A percentile compares a stretch with the other conserved stretches of the same genome.
These are phyloP conservation scores for Neonectria faginata DNA, from an alignment of 2,329 filamentous ascomycete species.

Conservation along the genomic window DNA sequence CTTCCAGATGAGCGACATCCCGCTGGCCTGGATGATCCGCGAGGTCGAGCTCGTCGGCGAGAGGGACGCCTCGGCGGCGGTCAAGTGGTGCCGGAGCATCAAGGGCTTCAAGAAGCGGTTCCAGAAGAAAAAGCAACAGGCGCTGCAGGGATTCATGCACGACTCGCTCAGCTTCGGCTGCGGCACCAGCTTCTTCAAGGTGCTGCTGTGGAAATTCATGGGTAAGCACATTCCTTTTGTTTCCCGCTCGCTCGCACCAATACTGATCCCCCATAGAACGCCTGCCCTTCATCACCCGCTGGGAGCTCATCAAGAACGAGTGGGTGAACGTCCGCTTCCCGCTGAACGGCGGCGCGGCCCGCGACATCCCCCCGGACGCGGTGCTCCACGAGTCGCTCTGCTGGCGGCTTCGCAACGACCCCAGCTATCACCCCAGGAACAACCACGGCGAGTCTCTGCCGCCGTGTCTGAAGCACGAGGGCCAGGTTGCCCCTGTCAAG, in stretches of 20 bases:
- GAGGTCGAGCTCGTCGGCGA: slow-evolving; percentile 57
- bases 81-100: slow-evolving; percentile 52
- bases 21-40: slow-evolving; percentile 65
- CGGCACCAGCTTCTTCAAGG: slow-evolving; percentile 53
- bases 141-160: slow-evolving; percentile 51
- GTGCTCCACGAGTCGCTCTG: slow-evolving; percentile 49
- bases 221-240: slow-evolving; percentile 48
- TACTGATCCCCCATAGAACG: slow-evolving; percentile 47
- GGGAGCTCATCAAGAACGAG: slow-evolving; percentile 49
- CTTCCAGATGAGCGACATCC: slow-evolving; percentile 62
- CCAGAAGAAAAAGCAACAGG: slow-evolving; percentile 47
- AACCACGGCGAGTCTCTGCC: slow-evolving; percentile 9
- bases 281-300: slow-evolving; percentile 55
- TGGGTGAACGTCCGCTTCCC: slow-evolving; percentile 54
- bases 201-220: slow-evolving; percentile 58
- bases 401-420: slow-evolving; percentile 3
- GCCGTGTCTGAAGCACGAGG: slow-evolving; percentile 8
- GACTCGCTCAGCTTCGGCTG: slow-evolving; percentile 54
- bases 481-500: neutral
- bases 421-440: slow-evolving; percentile 1
- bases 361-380: slow-evolving; percentile 55
- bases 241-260: neutral
- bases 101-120: slow-evolving; percentile 50
- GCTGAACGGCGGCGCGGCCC: slow-evolving; percentile 51
- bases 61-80: slow-evolving; percentile 44